These are phyloP conservation scores for Alternaria atra DNA, from an alignment of 2,329 filamentous ascomycete genomes.

Conservation along the genomic window DNA sequence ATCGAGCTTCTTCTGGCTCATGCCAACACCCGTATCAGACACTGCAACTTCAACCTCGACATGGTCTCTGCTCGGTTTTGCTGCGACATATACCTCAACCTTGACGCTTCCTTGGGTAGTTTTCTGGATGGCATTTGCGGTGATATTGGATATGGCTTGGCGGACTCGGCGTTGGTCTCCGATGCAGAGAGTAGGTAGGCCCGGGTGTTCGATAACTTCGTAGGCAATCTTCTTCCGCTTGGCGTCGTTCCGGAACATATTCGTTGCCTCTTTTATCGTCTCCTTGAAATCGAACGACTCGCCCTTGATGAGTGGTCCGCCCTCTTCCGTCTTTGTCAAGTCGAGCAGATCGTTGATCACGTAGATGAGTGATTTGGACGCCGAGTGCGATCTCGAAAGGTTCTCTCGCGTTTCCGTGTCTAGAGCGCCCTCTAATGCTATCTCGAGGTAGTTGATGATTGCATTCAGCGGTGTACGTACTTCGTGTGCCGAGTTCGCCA, in stretches of 20 bases:
- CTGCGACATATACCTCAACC: conserved; percentile 72
- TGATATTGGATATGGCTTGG: conserved; percentile 83
- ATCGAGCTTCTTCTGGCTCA: conserved; percentile 66
- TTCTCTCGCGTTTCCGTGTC: conserved; percentile 88
- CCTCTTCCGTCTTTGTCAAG: conserved; percentile 86
- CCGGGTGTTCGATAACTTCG: conserved; percentile 71
- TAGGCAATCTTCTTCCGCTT: conserved; percentile 78
- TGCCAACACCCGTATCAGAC: conserved; percentile 76
- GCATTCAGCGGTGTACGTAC: conserved; percentile 90
- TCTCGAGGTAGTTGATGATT: conserved; percentile 94
- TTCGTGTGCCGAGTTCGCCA: conserved; percentile 91
- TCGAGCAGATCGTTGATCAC: conserved; percentile 93
- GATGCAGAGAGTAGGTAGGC: conserved; percentile 74
- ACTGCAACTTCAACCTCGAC: conserved; percentile 77
- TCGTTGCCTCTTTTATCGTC: conserved; percentile 79
- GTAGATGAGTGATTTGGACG: conserved; percentile 90
- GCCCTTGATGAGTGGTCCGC: conserved; percentile 78
- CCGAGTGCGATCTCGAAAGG: conserved; percentile 83
- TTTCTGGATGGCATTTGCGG: conserved; percentile 84
- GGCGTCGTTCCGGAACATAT: conserved; percentile 77
- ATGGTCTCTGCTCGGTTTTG: conserved; percentile 52
- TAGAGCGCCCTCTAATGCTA: conserved; percentile 81
- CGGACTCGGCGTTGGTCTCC: conserved; percentile 84
- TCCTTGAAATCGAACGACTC: conserved; percentile 77
- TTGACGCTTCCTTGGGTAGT: conserved; percentile 73